A percentile compares a stretch with the other conserved stretches of the same genome.
These are phyloP conservation scores for Paecilomyces variotii DNA, from an alignment of 2,329 filamentous ascomycete species.

Conservation along the genomic window DNA sequence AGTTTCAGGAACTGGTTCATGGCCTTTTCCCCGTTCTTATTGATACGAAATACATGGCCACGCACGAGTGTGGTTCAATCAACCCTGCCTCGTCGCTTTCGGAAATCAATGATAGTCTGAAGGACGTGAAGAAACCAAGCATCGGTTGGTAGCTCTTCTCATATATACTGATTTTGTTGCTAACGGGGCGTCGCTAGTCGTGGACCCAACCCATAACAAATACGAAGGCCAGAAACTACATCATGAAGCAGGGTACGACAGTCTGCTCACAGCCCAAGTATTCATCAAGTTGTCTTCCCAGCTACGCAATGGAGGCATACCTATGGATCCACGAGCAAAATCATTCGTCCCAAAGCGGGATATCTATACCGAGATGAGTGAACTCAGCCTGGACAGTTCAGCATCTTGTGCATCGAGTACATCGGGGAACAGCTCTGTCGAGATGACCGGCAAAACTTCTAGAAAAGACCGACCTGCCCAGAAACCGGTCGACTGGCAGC, in stretches of 20 bases:
- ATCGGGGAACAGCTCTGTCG: not conserved
- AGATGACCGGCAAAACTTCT: not conserved
- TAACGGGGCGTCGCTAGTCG: constrained; percentile 17
- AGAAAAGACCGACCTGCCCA: not conserved
- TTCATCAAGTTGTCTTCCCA: constrained; percentile 50
- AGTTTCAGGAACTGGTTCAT: constrained; percentile 45
- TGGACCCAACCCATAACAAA: constrained; percentile 23
- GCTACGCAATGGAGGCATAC: constrained; percentile 33
- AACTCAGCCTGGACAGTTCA: not conserved
- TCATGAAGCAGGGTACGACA: constrained; percentile 59
- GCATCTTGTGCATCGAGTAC: not conserved
- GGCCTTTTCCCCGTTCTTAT: constrained; percentile 49
- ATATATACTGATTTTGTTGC: not conserved
- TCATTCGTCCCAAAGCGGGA: constrained; percentile 5
- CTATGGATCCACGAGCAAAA: constrained; percentile 14
- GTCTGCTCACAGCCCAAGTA: constrained; percentile 51
- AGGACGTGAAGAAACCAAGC: constrained; percentile 16
- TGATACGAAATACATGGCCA: constrained; percentile 58
- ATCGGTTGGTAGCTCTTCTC: constrained; percentile 18
- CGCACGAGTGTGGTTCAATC: constrained; percentile 45
- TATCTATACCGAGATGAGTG: not conserved
- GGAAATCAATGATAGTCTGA: constrained; percentile 20
- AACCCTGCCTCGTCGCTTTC: constrained; percentile 35
- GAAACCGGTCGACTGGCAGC: constrained; percentile 4
- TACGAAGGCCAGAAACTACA: constrained; percentile 17